Evolutionary conservation across 306 rosid genomes (phyloP).

Genomic region (Mucuna pruriens): DNA sequence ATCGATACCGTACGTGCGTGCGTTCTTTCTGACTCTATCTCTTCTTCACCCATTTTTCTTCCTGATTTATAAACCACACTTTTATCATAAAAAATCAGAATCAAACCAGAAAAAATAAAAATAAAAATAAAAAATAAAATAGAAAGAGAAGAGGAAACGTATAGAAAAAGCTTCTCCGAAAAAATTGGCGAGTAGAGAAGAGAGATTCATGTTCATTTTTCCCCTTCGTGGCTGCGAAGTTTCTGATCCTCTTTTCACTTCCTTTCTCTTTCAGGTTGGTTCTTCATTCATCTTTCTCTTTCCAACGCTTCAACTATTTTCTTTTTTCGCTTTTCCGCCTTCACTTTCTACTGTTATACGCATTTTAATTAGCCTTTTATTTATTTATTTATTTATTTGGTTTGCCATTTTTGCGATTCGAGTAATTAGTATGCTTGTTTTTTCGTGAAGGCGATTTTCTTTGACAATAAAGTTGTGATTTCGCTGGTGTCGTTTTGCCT

Average conservation of each 20-base stretch:
- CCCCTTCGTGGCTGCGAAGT: constrained; percentile 16
- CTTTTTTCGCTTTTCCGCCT: background rate
- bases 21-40: background rate
- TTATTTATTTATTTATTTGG: background rate
- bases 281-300: constrained; percentile 28
- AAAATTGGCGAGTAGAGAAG: background rate
- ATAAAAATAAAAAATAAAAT: background rate
- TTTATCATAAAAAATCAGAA: constrained; percentile 24
- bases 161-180: background rate
- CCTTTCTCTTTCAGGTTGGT: constrained; percentile 40
- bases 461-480: constrained; percentile 37
- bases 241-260: constrained; percentile 5
- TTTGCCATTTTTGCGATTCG: constrained; percentile 21
- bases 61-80: constrained; percentile 47
- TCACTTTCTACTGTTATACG: background rate
- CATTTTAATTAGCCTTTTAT: background rate
- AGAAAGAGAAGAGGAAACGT: constrained; percentile 13
- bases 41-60: background rate
- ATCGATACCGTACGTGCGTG: background rate
- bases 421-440: constrained; percentile 36
- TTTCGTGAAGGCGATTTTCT: constrained; percentile 42
- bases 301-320: constrained; percentile 2
- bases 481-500: constrained; percentile 20
- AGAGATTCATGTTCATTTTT: constrained; percentile 23
- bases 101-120: background rate